phyloP scores from a whole-genome alignment of 768 basidiomycete genomes.

The Agaricus subrufescens region DNA sequence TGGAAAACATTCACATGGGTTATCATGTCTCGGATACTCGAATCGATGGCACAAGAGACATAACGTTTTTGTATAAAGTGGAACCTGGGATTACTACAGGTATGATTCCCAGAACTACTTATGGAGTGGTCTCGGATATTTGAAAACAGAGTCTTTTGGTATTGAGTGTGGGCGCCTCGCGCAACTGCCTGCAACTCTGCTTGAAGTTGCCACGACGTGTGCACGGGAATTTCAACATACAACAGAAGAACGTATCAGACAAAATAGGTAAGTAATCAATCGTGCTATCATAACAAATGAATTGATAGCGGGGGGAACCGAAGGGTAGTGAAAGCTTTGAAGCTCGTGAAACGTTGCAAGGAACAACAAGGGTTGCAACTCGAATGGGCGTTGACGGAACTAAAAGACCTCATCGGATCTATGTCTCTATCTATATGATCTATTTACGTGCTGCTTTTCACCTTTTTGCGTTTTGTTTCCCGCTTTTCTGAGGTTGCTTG shows the following conservation, averaged over 20 bases:
- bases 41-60: constrained; percentile 69
- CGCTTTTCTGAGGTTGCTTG: constrained; percentile 12
- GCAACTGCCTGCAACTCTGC: constrained; percentile 66
- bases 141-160: constrained; percentile 68
- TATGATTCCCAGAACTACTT: constrained; percentile 11
- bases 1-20: constrained; percentile 85
- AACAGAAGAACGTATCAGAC: constrained; percentile 44
- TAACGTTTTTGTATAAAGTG: constrained; percentile 85
- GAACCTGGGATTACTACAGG: constrained; percentile 66
- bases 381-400: constrained; percentile 21
- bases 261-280: constrained; percentile 39
- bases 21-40: constrained; percentile 60
- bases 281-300: background rate
- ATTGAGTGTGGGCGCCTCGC: constrained; percentile 91
- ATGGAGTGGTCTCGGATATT: background rate
- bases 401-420: constrained; percentile 20
- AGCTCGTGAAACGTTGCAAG: constrained; percentile 23
- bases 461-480: constrained; percentile 17
- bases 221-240: constrained; percentile 51
- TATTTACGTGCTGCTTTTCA: constrained; percentile 23
- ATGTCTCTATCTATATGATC: constrained; percentile 15
- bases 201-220: constrained; percentile 52
- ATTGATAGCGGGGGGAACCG: background rate
- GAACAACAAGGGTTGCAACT: constrained; percentile 12
- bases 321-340: constrained; percentile 20